phyloP scores from a whole-genome alignment of 192 early-diverging fungal species.

The Piromyces finnis region DNA sequence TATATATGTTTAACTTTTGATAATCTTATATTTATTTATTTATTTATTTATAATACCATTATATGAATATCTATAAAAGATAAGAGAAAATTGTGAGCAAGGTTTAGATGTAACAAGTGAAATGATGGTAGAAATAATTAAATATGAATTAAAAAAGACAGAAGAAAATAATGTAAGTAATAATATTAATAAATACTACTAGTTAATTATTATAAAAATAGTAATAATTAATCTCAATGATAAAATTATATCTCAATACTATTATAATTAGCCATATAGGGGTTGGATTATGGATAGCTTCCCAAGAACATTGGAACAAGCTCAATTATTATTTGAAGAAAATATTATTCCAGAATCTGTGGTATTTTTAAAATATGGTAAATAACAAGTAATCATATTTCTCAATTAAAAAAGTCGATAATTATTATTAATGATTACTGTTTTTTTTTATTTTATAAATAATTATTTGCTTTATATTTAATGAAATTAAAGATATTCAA shows the following conservation, averaged over 20 bases:
- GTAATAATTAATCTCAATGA: too few relatives aligned
- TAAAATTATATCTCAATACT: too few relatives aligned
- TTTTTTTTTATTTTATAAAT: too few relatives aligned
- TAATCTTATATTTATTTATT: too few relatives aligned
- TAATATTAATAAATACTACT: too few relatives aligned
- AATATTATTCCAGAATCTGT: slow-evolving; percentile 13
- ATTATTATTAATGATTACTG: too few relatives aligned
- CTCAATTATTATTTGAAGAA: slow-evolving; percentile 13
- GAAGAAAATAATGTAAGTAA: neutral
- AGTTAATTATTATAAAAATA: too few relatives aligned
- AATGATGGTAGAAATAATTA: neutral
- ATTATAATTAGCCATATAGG: neutral
- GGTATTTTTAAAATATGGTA: neutral
- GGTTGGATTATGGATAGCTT: slow-evolving; percentile 35
- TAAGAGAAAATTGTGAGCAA: neutral
- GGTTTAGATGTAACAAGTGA: neutral
- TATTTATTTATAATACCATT: too few relatives aligned
- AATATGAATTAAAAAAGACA: neutral
- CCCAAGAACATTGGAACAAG: slow-evolving; percentile 19
- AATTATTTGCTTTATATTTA: neutral
- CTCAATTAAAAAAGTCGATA: too few relatives aligned
- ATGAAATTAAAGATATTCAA: neutral
- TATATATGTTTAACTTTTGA: too few relatives aligned
- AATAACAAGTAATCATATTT: neutral
- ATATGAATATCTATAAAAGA: neutral